Percentiles rank a stretch among this genome's conserved stretches.
Conservation (phyloP, 2,329 filamentous ascomycete species). For the Tothia fuscella region DNA sequence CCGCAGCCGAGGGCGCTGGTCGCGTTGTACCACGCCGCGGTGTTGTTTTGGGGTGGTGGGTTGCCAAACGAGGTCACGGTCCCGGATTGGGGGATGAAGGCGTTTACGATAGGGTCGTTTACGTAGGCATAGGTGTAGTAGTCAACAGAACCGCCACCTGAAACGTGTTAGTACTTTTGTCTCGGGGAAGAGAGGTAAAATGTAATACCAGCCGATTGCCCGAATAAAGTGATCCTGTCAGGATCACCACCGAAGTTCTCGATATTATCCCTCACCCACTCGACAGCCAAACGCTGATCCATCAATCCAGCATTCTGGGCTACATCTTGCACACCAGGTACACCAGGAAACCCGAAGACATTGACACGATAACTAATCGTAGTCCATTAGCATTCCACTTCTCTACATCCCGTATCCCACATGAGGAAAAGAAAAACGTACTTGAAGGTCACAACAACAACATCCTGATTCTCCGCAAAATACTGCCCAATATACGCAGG, state of each 20-base stretch:
- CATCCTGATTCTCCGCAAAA: slow-evolving; percentile 19
- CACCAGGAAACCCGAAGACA: slow-evolving; percentile 13
- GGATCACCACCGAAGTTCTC: slow-evolving; percentile 15
- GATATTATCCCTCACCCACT: slow-evolving; percentile 17
- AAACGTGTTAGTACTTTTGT: slow-evolving; percentile 16
- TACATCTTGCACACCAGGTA: slow-evolving; percentile 6
- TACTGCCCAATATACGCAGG: slow-evolving; percentile 19
- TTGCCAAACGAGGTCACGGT: slow-evolving; percentile 2
- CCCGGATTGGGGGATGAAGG: slow-evolving; percentile 13
- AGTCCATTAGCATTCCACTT: no score
- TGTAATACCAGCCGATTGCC: slow-evolving; percentile 8
- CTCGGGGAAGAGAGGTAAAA: slow-evolving; percentile 14
- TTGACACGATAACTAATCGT: slow-evolving; percentile 11
- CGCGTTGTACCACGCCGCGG: slow-evolving; percentile 6
- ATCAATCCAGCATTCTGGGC: slow-evolving; percentile 15
- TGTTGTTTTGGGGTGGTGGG: slow-evolving; percentile 1
- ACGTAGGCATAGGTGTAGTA: slow-evolving; percentile 12
- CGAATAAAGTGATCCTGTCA: slow-evolving; percentile 5
- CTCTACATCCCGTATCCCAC: no score
- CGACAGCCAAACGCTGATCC: slow-evolving; percentile 16
- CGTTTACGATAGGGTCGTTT: slow-evolving; percentile 13
- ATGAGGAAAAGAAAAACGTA: no score
- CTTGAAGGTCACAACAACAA: slow-evolving; percentile 21
- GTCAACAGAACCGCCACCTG: slow-evolving; percentile 16
- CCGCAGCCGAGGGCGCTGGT: slow-evolving; percentile 5